phyloP scores from a whole-genome alignment of 2,329 filamentous ascomycete species.

The Zalaria sp. region DNA sequence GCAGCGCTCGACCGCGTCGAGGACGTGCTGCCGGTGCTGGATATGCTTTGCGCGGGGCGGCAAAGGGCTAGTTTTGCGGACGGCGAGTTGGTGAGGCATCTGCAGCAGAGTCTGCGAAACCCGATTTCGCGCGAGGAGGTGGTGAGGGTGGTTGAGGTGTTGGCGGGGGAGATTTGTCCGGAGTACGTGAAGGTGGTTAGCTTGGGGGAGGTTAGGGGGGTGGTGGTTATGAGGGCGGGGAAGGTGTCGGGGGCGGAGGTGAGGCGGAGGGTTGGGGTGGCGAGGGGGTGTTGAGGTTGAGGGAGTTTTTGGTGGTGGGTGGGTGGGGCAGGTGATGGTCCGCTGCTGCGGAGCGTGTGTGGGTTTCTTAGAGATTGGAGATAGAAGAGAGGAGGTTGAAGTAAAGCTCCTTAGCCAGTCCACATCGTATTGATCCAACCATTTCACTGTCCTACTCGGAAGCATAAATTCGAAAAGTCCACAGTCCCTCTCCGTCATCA shows the following conservation, averaged over 20 bases:
- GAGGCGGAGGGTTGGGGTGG: constrained; percentile 11
- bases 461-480: no score
- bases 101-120: constrained; percentile 31
- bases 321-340: no score
- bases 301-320: no score
- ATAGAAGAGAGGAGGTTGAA: no score
- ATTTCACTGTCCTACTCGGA: no score
- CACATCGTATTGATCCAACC: no score
- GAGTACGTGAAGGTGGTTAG: constrained; percentile 26
- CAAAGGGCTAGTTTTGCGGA: constrained; percentile 30
- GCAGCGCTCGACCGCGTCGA: constrained; percentile 32
- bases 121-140: constrained; percentile 32
- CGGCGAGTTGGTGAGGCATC: constrained; percentile 24
- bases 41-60: constrained; percentile 23
- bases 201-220: constrained; percentile 25
- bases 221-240: constrained; percentile 23
- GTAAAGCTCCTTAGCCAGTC: no score
- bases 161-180: constrained; percentile 28
- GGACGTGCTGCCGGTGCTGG: constrained; percentile 29
- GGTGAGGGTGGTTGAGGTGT: constrained; percentile 25
- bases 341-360: no score
- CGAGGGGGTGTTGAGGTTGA: not conserved
- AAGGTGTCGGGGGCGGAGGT: constrained; percentile 13
- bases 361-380: no score
- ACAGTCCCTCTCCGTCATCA: no score